Evolutionary conservation across 2,329 filamentous ascomycete genomes (phyloP), one percentile per base, ranked within the genome.

Genomic region (Lasiodiplodia theobromae): DNA sequence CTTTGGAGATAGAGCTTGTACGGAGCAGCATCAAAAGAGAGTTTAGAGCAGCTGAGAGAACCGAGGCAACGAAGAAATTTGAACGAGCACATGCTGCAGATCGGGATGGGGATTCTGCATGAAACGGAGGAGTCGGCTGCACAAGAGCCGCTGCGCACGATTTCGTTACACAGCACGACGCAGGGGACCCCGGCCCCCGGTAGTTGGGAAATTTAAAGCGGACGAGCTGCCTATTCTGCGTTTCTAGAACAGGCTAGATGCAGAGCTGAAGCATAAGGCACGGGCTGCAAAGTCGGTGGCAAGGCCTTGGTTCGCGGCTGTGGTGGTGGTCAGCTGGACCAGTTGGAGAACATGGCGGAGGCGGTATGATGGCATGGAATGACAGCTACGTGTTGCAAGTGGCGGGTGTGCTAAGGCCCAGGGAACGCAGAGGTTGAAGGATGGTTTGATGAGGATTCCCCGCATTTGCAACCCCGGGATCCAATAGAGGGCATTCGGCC

Each of bases 391-490:
- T 47, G 31, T 38, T 52, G n/a, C 44, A 52, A 47, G 18, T 51
- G 60, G 47, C 44, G 37, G 18, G 5, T 16, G 23, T 62, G 47
- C 44, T 53, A 38, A 64, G n/a, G 47, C n/a, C 28, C 44, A 52
- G 47, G 60, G 12, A 34, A 8, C 21, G 60, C 51, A 38, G 44
- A 52, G 60, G 47, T 28, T 11, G 47, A 47, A 37, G 25, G n/a
- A 6, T 18, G 47, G 60, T 64, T 64, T 64, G 60, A 64, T 64
- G 60, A 64, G 60, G 12, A 28, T 64, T 64, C 60, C 60, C 60
- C 60, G 60, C 60, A 64, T 64, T 38, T 52, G 60, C 60, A 34
- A 52, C 60, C 60, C 60, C 60, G 25, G 60, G 51, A 31, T 52
- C 60, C 60, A 64, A 64, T 64, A 52, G 60, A 52, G 47, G 60